These are phyloP conservation scores for Ambrosiella beaveri DNA, from an alignment of 2,329 filamentous ascomycete species.

Conservation along the genomic window DNA sequence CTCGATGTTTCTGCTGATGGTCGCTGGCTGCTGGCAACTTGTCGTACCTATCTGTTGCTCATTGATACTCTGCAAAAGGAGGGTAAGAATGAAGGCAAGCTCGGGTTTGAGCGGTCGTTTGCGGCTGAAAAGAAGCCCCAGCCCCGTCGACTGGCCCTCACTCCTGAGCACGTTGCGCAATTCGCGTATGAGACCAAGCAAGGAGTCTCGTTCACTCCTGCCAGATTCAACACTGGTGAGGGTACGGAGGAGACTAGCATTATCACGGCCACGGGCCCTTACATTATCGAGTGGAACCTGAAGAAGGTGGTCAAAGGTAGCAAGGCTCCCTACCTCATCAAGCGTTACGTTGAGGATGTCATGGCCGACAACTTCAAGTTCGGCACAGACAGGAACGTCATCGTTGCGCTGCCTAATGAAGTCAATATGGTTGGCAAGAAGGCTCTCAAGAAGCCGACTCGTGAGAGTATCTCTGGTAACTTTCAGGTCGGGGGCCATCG, in stretches of 20 bases:
- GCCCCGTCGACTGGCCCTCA: conserved; percentile 73
- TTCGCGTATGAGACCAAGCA: conserved; percentile 92
- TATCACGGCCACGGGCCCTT: conserved; percentile 89
- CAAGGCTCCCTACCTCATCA: conserved; percentile 88
- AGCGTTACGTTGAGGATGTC: conserved; percentile 86
- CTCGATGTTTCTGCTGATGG: conserved; percentile 92
- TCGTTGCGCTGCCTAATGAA: conserved; percentile 89
- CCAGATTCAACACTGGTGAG: conserved; percentile 82
- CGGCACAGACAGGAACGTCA: conserved; percentile 92
- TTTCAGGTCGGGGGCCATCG: conserved; percentile 27
- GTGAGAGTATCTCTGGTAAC: conserved; percentile 73
- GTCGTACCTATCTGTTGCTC: conserved; percentile 81
- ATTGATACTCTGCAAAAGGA: conserved; percentile 81
- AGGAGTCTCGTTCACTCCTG: conserved; percentile 72
- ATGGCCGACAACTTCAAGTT: conserved; percentile 98
- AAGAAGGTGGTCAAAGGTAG: conserved; percentile 70
- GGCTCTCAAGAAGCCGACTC: conserved; percentile 68
- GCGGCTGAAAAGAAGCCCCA: conserved; percentile 86
- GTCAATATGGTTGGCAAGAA: conserved; percentile 93
- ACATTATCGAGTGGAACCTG: conserved; percentile 90
- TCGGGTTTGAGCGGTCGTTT: conserved; percentile 93
- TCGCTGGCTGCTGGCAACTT: conserved; percentile 87
- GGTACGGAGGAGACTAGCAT: conserved; percentile 77
- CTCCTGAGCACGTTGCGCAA: conserved; percentile 83
- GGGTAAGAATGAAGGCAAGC: conserved; percentile 91